phyloP scores from a whole-genome alignment of 495 filamentous ascomycete genomes.

The Immersiella caudata region DNA sequence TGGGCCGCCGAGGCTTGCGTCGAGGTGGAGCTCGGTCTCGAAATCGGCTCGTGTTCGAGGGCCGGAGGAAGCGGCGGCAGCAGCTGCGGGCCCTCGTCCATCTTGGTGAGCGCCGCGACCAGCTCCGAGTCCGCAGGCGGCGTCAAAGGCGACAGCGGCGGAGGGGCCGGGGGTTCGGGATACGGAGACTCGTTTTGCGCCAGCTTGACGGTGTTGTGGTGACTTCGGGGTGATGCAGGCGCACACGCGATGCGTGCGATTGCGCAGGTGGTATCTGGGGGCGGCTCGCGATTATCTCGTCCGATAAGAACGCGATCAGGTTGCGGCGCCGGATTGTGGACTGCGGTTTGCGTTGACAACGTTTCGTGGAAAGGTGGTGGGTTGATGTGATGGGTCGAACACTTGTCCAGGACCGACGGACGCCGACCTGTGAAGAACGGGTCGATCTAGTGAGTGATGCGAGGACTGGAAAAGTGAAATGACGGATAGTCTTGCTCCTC shows the following conservation, averaged over 20 bases:
- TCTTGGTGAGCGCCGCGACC: conserved; percentile 33
- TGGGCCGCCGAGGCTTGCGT: conserved; percentile 39
- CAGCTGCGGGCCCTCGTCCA: conserved; percentile 46
- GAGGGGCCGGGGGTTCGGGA: conserved; percentile 34
- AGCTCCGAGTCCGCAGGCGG: conserved; percentile 36
- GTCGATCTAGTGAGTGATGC: background rate
- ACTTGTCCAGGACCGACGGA: background rate
- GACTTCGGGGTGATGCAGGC: background rate
- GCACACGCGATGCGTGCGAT: background rate
- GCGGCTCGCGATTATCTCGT: background rate
- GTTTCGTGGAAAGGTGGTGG: background rate
- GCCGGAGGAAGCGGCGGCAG: conserved; percentile 38
- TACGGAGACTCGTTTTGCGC: conserved; percentile 40
- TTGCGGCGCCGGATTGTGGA: background rate
- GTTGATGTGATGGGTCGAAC: background rate
- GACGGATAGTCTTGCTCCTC: background rate
- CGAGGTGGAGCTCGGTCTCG: conserved; percentile 53
- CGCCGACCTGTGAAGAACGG: background rate
- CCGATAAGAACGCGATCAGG: background rate
- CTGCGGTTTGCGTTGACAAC: background rate
- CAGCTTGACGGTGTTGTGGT: conserved; percentile 33
- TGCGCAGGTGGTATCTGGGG: background rate
- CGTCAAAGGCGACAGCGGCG: conserved; percentile 26
- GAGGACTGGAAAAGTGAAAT: background rate
- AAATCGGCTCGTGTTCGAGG: conserved; percentile 52